Evolutionary conservation across 2,329 filamentous ascomycete species (phyloP), one percentile per base, ranked within the genome.

Genomic region (Sphaceloma murrayae): DNA sequence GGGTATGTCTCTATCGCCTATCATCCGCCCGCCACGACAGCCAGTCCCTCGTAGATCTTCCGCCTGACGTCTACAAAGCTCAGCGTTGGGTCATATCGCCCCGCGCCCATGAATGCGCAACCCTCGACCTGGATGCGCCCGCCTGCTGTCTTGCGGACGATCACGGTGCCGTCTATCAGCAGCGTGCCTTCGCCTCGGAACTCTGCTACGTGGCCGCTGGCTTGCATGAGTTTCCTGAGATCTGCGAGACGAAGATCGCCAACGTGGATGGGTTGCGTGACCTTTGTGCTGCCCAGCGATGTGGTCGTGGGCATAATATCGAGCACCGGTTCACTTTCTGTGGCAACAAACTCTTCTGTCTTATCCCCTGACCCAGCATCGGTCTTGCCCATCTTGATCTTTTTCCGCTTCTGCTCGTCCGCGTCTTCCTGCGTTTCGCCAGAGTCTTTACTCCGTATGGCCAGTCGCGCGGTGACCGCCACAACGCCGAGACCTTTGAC

Each of bases 171-270:
- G 58, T 96, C 89, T 46, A 98, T 81, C 7, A 98, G 74, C 46
- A 98, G 68, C 6, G 83, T 93, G 49, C 91, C 91, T 63, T 96
- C 89, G 39, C 91, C 91, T 39, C 86, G 75, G 62, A 96, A 95
- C 62, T 95, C 91, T 1, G 89, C 89, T 10, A 77, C 80, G 65
- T 95, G 87, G 0, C 88, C 87, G 2, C 80, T 75, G 10, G 74
- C 71, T 55, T 86, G 81, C 78, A 98, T 85, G 14, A 88, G 75
- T 48, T 85, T 80, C 42, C 91, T 75, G 47, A 98, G 68, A 60
- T 96, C 88, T 1, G 89, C 86, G 13, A 98, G 74, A 16, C 89
- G 77, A 31, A 96, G 67, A 61, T 98, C 91, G 50, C 91, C 91
- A 3, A 98, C 91, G 60, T 96, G 91, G 34, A 98, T 78, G 8